Evolutionary conservation across 192 early-diverging fungal species (phyloP).

Genomic region (Cetraspora pellucida): DNA sequence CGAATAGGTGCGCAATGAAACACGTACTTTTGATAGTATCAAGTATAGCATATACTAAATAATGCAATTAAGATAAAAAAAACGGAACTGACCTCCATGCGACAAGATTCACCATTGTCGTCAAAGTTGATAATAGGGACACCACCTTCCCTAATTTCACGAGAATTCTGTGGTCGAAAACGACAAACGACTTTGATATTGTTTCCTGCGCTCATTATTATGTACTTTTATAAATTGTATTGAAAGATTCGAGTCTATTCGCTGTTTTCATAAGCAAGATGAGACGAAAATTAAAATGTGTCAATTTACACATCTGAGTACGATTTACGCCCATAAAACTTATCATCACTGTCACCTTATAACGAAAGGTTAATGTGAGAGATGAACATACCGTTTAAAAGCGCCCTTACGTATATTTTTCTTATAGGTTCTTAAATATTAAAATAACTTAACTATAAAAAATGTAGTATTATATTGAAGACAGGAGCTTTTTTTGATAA

Average conservation of each 20-base stretch:
- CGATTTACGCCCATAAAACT: neutral
- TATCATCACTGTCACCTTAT: neutral
- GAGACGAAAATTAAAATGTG: neutral
- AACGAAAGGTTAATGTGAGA: neutral
- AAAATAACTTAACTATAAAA: neutral
- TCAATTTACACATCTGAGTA: neutral
- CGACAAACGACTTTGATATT: constrained; percentile 98
- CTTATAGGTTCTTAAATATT: constrained; percentile 12
- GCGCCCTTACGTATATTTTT: neutral
- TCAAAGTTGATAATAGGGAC: constrained; percentile 81
- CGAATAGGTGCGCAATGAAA: no score
- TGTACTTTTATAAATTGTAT: neutral
- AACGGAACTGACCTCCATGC: constrained; percentile 43
- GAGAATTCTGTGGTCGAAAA: constrained; percentile 92
- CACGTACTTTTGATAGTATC: no score
- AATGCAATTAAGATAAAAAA: constrained; percentile 4
- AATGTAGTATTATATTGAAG: neutral
- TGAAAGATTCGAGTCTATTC: neutral
- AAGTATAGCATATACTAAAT: no score
- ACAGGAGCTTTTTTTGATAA: neutral
- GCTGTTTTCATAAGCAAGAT: neutral
- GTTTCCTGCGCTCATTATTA: constrained; percentile 45
- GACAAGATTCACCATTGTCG: constrained; percentile 64
- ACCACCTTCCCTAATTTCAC: constrained; percentile 90
- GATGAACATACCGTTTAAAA: constrained; percentile 6